Conservation (phyloP, 2,329 filamentous ascomycete genomes). For the Pseudovirgaria hyperparasitica region DNA sequence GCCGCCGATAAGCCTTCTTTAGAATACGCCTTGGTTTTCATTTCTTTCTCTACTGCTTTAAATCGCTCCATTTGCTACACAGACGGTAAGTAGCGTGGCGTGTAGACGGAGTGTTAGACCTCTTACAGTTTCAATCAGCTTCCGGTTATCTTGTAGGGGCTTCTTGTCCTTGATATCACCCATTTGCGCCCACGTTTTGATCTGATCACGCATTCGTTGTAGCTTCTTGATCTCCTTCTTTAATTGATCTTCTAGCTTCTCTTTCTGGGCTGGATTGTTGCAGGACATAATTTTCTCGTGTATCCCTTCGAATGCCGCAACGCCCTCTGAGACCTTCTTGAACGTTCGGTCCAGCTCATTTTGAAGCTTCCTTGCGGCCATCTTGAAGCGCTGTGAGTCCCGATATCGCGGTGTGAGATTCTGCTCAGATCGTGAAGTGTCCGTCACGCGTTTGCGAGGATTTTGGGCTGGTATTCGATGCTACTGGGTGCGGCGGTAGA, state of each 20-base stretch:
- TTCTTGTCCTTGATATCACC: slow-evolving; percentile 99
- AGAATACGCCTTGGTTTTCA: slow-evolving; percentile 99
- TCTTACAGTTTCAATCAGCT: slow-evolving; percentile 89
- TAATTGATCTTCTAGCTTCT: slow-evolving; percentile 94
- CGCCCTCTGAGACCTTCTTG: slow-evolving; percentile 93
- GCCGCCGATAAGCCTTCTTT: slow-evolving; percentile 92
- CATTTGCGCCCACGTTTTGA: slow-evolving; percentile 97
- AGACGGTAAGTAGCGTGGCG: slow-evolving; percentile 14
- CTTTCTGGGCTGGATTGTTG: slow-evolving; percentile 87
- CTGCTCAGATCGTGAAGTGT: too few species aligned
- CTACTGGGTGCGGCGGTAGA: too few species aligned
- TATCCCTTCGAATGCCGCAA: slow-evolving; percentile 82
- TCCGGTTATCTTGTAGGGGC: slow-evolving; percentile 83
- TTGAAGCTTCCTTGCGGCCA: slow-evolving; percentile 92
- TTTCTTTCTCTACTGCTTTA: slow-evolving; percentile 99
- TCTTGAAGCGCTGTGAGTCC: too few species aligned
- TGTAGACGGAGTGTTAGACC: slow-evolving; percentile 1
- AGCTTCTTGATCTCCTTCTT: slow-evolving; percentile 99
- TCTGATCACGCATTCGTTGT: slow-evolving; percentile 91
- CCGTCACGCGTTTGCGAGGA: too few species aligned
- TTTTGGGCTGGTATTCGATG: too few species aligned
- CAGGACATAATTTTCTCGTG: slow-evolving; percentile 96
- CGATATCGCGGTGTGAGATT: too few species aligned
- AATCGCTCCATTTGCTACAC: slow-evolving; percentile 96
- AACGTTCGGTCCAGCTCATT: slow-evolving; percentile 99